These are phyloP conservation scores for Amaranthus cruentus DNA, from an alignment of 148 eudicot species.

Conservation along the genomic window DNA sequence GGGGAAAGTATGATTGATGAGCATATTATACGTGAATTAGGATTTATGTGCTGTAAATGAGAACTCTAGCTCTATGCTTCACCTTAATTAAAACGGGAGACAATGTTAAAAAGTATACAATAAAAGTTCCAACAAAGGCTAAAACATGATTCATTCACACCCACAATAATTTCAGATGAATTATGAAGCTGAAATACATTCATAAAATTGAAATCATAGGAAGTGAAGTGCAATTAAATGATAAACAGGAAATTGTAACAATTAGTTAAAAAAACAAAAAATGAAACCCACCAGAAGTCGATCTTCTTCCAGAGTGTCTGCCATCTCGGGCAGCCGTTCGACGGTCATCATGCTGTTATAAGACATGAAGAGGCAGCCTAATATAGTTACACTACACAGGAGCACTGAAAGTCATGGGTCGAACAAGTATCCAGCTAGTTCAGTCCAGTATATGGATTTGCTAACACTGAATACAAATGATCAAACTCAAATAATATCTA, in stretches of 20 bases:
- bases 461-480: conserved; percentile 34
- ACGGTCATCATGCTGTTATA: conserved; percentile 91
- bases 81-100: no score
- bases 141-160: no score
- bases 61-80: no score
- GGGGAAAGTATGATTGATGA: no score
- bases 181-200: background rate
- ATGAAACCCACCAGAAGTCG: conserved; percentile 48
- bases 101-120: no score
- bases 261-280: background rate
- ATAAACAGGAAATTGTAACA: background rate
- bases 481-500: conserved; percentile 27
- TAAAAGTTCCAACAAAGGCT: no score
- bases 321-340: conserved; percentile 58
- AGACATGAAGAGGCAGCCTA: conserved; percentile 93
- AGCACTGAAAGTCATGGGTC: conserved; percentile 48
- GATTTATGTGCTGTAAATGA: no score
- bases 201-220: background rate
- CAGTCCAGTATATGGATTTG: conserved; percentile 42
- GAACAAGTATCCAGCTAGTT: conserved; percentile 48
- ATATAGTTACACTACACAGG: conserved; percentile 59
- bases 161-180: background rate
- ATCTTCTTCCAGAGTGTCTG: conserved; percentile 51
- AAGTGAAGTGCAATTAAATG: background rate
- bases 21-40: no score